A percentile compares a stretch with the other conserved stretches of the same genome.
Evolutionary conservation across 2,329 filamentous ascomycete species (phyloP).

Genomic region (Stemphylium vesicarium): DNA sequence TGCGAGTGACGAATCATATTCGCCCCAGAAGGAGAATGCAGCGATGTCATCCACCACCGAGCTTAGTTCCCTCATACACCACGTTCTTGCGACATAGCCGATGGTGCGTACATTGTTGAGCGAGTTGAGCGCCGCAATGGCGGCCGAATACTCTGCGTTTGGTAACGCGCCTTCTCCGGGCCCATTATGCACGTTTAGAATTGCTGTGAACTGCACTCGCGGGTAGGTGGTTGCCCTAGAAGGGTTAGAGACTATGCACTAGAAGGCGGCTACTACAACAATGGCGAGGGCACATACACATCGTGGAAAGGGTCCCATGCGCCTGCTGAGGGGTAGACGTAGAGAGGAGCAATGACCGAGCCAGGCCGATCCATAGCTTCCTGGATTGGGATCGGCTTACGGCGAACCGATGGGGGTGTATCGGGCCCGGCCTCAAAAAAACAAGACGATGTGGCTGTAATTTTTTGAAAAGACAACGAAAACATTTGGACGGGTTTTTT

Average conservation of each 20-base stretch:
- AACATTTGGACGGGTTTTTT: constrained; percentile 4
- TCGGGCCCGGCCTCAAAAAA: neutral
- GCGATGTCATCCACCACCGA: constrained; percentile 50
- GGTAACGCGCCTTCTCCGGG: constrained; percentile 54
- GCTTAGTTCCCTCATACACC: constrained; percentile 41
- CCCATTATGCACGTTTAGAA: constrained; percentile 57
- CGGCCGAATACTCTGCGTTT: constrained; percentile 53
- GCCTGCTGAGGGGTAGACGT: constrained; percentile 56
- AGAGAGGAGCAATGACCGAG: constrained; percentile 57
- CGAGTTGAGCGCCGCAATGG: constrained; percentile 50
- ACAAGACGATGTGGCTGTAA: constrained; percentile 2
- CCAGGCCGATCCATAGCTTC: constrained; percentile 18
- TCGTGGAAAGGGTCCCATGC: constrained; percentile 55
- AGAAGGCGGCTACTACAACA: neutral
- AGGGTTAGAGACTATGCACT: constrained; percentile 16
- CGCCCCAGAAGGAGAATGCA: constrained; percentile 55
- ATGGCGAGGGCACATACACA: constrained; percentile 41
- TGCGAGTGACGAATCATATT: constrained; percentile 47
- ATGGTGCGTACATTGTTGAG: constrained; percentile 58
- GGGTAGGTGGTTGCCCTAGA: constrained; percentile 41
- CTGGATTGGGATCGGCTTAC: constrained; percentile 12
- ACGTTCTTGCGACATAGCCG: constrained; percentile 60
- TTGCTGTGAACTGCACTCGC: constrained; percentile 56
- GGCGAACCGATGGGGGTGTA: constrained; percentile 6
- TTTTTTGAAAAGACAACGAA: constrained; percentile 5